Percentiles rank a stretch among this genome's conserved stretches.
phyloP scores from a whole-genome alignment of 208 protist species.

The Trypanosoma platydactyli region DNA sequence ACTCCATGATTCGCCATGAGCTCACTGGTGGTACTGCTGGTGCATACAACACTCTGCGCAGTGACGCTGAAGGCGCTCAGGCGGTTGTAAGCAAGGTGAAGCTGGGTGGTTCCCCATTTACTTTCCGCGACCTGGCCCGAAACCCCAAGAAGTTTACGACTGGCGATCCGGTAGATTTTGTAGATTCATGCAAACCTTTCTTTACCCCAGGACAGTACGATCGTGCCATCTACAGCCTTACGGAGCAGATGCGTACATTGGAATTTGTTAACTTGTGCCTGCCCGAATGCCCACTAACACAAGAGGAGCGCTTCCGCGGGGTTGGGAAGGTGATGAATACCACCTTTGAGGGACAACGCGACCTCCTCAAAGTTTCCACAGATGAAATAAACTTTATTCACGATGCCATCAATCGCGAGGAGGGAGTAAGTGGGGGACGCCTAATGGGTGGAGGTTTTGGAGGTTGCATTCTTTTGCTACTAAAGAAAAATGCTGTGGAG shows the following conservation, averaged over 20 bases:
- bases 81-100: conserved; percentile 47
- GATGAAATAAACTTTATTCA: conserved; percentile 78
- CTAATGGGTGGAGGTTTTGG: conserved; percentile 88
- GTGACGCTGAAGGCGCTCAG: conserved; percentile 54
- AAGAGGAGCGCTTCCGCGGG: conserved; percentile 41
- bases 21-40: conserved; percentile 42
- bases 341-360: conserved; percentile 54
- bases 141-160: conserved; percentile 48
- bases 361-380: conserved; percentile 64
- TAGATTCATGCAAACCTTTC: conserved; percentile 47
- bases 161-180: conserved; percentile 48
- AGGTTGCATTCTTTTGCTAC: conserved; percentile 67
- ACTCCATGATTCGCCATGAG: conserved; percentile 64
- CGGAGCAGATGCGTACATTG: conserved; percentile 60
- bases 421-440: conserved; percentile 61
- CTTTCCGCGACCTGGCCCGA: conserved; percentile 53
- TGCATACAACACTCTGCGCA: conserved; percentile 57
- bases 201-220: conserved; percentile 50
- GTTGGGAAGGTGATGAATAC: conserved; percentile 62
- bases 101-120: conserved; percentile 50
- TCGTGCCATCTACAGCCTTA: conserved; percentile 57
- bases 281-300: conserved; percentile 42
- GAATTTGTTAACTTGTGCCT: conserved; percentile 51
- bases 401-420: conserved; percentile 53
- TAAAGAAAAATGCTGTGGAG: conserved; percentile 47